Percentiles rank a stretch among this genome's conserved stretches.
phyloP scores from a whole-genome alignment of 176 grass and related monocot genomes.

The Sorghum bicolor region DNA sequence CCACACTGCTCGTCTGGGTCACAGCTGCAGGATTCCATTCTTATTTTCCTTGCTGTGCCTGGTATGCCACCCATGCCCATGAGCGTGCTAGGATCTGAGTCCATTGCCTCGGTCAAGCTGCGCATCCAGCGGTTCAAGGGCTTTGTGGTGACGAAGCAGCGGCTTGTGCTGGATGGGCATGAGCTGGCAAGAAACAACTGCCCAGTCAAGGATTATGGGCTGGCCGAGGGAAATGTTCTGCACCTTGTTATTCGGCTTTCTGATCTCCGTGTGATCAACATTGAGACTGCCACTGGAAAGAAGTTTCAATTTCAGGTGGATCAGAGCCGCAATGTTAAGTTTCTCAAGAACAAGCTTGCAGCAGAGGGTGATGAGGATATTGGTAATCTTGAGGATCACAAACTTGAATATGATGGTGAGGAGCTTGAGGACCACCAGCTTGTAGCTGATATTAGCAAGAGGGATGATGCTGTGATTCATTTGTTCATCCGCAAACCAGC shows the following conservation, averaged over 20 bases:
- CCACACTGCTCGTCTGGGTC: slow-evolving; percentile 30
- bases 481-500: slow-evolving; percentile 60
- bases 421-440: slow-evolving; percentile 64
- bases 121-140: slow-evolving; percentile 70
- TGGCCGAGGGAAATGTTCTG: slow-evolving; percentile 62
- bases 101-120: slow-evolving; percentile 77
- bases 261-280: slow-evolving; percentile 60
- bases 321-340: slow-evolving; percentile 43
- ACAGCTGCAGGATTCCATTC: slow-evolving; percentile 50
- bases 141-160: slow-evolving; percentile 64
- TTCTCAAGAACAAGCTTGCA: slow-evolving; percentile 57
- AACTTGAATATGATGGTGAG: slow-evolving; percentile 54
- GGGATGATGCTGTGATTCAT: slow-evolving; percentile 59
- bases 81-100: slow-evolving; percentile 57
- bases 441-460: slow-evolving; percentile 75
- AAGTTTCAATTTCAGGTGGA: slow-evolving; percentile 64
- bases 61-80: slow-evolving; percentile 56
- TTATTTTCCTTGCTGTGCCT: slow-evolving; percentile 59
- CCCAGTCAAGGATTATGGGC: slow-evolving; percentile 61
- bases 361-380: slow-evolving; percentile 42
- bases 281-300: slow-evolving; percentile 54
- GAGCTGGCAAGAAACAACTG: slow-evolving; percentile 57
- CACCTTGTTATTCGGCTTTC: slow-evolving; percentile 61
- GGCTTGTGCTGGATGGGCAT: slow-evolving; percentile 65
- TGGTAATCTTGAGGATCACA: slow-evolving; percentile 40